Conservation (phyloP, 2,329 filamentous ascomycete genomes). For the Fusarium solani-melongenae region DNA sequence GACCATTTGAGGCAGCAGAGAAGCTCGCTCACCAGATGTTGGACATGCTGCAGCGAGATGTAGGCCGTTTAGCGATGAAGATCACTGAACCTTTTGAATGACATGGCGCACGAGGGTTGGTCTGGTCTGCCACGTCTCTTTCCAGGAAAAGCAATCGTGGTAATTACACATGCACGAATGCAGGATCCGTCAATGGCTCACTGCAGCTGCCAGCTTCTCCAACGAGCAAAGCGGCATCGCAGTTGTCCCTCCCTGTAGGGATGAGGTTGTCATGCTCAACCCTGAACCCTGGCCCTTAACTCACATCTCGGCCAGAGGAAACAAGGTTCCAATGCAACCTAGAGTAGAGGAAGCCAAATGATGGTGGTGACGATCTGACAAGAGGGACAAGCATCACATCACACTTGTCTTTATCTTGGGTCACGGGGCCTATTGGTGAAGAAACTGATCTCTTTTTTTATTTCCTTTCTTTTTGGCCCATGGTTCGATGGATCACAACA, state of each 20-base stretch:
- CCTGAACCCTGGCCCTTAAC: constrained; percentile 26
- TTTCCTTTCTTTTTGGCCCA: not conserved
- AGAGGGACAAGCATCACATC: not conserved
- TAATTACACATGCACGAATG: constrained; percentile 19
- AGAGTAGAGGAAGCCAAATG: not conserved
- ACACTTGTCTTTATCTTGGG: not conserved
- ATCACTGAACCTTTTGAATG: constrained; percentile 15
- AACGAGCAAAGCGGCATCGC: constrained; percentile 25
- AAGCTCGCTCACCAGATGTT: not conserved
- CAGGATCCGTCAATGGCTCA: not conserved
- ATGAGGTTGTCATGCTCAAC: constrained; percentile 18
- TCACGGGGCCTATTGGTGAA: not conserved
- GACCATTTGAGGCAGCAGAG: constrained; percentile 26
- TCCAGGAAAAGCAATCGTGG: constrained; percentile 11
- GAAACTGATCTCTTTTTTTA: not conserved
- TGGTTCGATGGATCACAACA: constrained; percentile 28
- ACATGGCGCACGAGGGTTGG: constrained; percentile 23
- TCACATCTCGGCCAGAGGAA: constrained; percentile 11
- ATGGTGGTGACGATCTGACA: not conserved
- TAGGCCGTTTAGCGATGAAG: constrained; percentile 13
- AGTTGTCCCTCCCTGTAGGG: constrained; percentile 10
- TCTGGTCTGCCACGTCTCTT: constrained; percentile 9
- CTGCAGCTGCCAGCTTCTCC: not conserved
- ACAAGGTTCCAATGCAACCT: constrained; percentile 6
- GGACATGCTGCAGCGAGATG: constrained; percentile 1